Evolutionary conservation across 2,329 filamentous ascomycete species (phyloP), one percentile per base, ranked within the genome.

Genomic region (Paracorniculantispora psalliotae): DNA sequence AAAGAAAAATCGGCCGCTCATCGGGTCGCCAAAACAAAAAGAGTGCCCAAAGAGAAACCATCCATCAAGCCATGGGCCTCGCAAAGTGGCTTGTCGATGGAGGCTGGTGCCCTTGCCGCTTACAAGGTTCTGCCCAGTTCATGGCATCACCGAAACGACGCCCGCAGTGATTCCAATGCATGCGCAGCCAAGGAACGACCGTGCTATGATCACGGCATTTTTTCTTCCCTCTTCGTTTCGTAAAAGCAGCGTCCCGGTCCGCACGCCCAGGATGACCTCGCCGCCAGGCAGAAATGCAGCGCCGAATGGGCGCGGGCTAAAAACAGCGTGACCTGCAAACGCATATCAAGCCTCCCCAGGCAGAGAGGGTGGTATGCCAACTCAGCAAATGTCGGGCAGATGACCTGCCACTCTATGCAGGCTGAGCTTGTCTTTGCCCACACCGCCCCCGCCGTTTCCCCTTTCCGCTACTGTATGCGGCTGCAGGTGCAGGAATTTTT

Each of bases 361-460:
- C 43, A 13, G 17, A 21, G 19, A 37, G 54, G 61, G 65, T 63
- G 62, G 63, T 56, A 62, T 70, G 70, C 69, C 71, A 73, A 60
- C 71, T 73, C 71, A 73, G 68, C 71, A 71, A 63, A 65, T 62
- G 60, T 51, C 61, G 61, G 63, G 69, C 71, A 73, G 71, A 73
- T 73, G 71, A 73, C 71, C 71, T 43, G 21, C 30, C 23, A 53
- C 30, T 37, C 48, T 50, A 63, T 63, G 62, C 62, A 63, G 57
- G 46, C 55, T 37, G 28, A 57, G 47, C 33, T 56, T 33, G 26
- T 57, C 25, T 7, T 39, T 25, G 12, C 35, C 13, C 44, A 50
- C 55, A 57, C 58, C 59, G 51, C 53, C 33, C 59, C 58, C 44
- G 43, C 28, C 23, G 47, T 26, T 49, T 55, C 35, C 43, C 50